Base-by-base conservation (phyloP, 2,329 filamentous ascomycete species). In the Knufia petricola region DNA sequence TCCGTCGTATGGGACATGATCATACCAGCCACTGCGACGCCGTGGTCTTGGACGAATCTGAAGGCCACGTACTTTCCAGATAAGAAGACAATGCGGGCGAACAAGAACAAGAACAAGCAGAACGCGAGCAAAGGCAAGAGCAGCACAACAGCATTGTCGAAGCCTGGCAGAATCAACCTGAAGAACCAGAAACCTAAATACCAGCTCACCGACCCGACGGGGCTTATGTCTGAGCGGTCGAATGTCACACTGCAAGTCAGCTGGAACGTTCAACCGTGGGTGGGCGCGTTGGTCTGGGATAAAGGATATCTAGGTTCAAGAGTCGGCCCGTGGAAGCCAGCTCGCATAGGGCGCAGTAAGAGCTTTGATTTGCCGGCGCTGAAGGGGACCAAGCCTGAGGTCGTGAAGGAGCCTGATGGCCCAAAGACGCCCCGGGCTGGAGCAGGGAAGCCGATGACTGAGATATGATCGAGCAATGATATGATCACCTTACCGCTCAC, bases 241-340 rank as follows among this genome's bases (percentile, higher is more conserved):
- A 81, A 92, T 63, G 87, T 90, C 49, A 82, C 79, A 24, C 72
- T 98, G 54, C 81, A 82, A 60, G 72, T 96, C 46, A 84, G 92
- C 63, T 98, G 94, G 80, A 96, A 96, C 69, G 85, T 96, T 52
- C 92, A 98, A 73, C 92, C 92, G 26, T 96, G 90, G 87, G 87
- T 98, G 9, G 92, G 92, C 12, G 69, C 84, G 46, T 68, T 96
- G 65, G 84, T 84, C 36, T 98, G 92, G 92, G 83, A 84, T 61
- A 59, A 60, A 20, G 56, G 58, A 1, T 50, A 48, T 21, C 73
- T 79, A 26, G 64, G 63, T 17, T 64, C 64, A 12, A 64, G 66
- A 54, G 66, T 75, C 67, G 34, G 75, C 68, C 50, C 66, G 32
- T 74, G 76, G 70, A 71, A 74, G 52, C 69, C 63, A 15, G 63